Evolutionary conservation across 176 grass and related monocot genomes (phyloP).

Genomic region (Olyra latifolia): DNA sequence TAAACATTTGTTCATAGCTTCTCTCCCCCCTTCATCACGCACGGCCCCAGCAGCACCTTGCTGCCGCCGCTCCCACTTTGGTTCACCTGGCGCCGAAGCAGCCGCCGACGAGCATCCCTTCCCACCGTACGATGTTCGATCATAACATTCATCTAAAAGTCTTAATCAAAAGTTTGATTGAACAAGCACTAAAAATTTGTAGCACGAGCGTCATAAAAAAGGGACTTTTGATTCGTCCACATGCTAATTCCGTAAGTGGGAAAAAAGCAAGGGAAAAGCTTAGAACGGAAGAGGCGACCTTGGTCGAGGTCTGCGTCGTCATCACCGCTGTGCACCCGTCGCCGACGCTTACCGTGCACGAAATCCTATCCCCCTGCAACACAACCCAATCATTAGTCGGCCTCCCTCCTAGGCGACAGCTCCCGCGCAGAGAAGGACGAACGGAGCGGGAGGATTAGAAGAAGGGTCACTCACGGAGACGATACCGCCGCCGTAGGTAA

Average conservation of each 20-base stretch:
- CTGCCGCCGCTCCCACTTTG: too few species aligned
- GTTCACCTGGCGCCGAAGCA: too few species aligned
- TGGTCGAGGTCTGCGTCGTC: conserved; percentile 92
- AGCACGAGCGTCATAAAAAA: not conserved
- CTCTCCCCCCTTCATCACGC: too few species aligned
- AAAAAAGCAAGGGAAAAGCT: not conserved
- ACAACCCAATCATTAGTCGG: not conserved
- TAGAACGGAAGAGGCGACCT: conserved; percentile 36
- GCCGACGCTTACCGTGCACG: conserved; percentile 57
- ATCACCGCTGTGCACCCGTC: conserved; percentile 70
- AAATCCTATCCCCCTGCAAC: conserved; percentile 71
- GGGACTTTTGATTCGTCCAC: not conserved
- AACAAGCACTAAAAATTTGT: not conserved
- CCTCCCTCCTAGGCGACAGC: not conserved
- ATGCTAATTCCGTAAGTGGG: not conserved
- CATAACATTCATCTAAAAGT: too few species aligned
- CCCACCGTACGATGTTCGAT: too few species aligned
- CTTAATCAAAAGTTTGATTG: not conserved
- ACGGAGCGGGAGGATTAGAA: not conserved
- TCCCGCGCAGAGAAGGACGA: not conserved
- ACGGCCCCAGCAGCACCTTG: too few species aligned
- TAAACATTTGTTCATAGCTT: too few species aligned
- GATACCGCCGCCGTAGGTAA: conserved; percentile 90
- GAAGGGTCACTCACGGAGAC: conserved; percentile 61
- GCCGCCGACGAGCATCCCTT: too few species aligned